Conservation (phyloP, 176 grass and related monocot genomes). For the Carex myosuroides region DNA sequence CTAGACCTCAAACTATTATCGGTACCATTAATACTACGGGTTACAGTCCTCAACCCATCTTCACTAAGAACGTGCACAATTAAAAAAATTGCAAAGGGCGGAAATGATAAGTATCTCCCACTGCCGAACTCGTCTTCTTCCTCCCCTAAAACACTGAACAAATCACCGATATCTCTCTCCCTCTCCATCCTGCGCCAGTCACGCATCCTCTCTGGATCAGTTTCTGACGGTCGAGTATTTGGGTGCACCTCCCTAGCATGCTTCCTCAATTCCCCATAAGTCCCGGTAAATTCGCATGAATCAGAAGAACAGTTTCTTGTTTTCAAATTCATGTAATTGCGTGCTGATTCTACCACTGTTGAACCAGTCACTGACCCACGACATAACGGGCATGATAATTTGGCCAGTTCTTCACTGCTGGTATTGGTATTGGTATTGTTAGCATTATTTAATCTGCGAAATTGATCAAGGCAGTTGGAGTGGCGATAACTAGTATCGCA, state of each 20-base stretch:
- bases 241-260: conserved; percentile 33
- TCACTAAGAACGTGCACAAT: conserved; percentile 24
- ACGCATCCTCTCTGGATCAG: conserved; percentile 27
- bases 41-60: neutral
- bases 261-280: conserved; percentile 30
- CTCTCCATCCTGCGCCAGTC: conserved; percentile 29
- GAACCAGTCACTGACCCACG: conserved; percentile 26
- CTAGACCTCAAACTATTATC: neutral
- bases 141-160: conserved; percentile 25
- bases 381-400: conserved; percentile 34
- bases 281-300: conserved; percentile 31
- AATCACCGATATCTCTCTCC: conserved; percentile 31
- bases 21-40: neutral
- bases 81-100: conserved; percentile 19
- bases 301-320: conserved; percentile 29
- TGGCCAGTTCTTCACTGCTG: neutral
- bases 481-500: conserved; percentile 30
- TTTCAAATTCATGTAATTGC: conserved; percentile 36
- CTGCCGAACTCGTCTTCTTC: neutral
- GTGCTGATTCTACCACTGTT: conserved; percentile 30
- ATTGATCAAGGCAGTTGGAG: conserved; percentile 31
- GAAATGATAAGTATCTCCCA: conserved; percentile 14
- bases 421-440: conserved; percentile 3
- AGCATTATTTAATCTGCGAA: conserved; percentile 2
- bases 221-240: conserved; percentile 29